Evolutionary conservation across 306 rosid genomes (phyloP), one percentile per base, ranked within the genome.

Genomic region (Cucurbita ficifolia): DNA sequence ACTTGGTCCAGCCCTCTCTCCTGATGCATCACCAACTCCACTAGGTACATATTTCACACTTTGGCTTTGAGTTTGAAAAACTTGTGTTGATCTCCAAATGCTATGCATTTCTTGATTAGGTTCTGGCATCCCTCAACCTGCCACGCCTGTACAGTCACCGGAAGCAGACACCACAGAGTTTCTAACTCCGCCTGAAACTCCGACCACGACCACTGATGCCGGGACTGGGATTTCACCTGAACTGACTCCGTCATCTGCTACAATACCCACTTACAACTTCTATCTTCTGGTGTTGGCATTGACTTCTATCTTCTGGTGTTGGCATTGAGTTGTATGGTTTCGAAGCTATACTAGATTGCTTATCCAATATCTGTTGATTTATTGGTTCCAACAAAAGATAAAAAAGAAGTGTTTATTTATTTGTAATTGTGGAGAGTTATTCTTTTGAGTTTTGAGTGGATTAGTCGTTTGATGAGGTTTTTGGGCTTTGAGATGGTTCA

Each of bases 21-120:
- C 78, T 4, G 78, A 33, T 29, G 78, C 71, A 24, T 75, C 78
- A 50, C 72, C 78, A 7, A 9, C 71, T 61, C 78, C 78, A 17
- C 8, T 10, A 48, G 78, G 70, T 75, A 36, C 46, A 39, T 62
- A 45, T 62, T n/a, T 62, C 10, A n/a, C 49, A 17, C 49, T 38
- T 42, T 2, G 53, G 53, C 38, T 42, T 39, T 18, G 35, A 10
- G 16, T 48, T 70, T 16, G 49, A 33, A 35, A 29, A 19, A 18
- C 24, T 12, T 65, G 24, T 65, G 16, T 65, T 65, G 36, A 65
- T 65, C 53, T 42, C 9, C 36, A 65, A 42, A 42, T 40, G 35
- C 35, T 43, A 14, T 43, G 35, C 0, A 29, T 43, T 43, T 36
- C 62, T 72, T 33, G 61, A 52, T 52, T 42, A 72, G 75, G 48